Base-by-base conservation (phyloP, 2,329 filamentous ascomycete genomes). In the Epichloe amarillans region DNA sequence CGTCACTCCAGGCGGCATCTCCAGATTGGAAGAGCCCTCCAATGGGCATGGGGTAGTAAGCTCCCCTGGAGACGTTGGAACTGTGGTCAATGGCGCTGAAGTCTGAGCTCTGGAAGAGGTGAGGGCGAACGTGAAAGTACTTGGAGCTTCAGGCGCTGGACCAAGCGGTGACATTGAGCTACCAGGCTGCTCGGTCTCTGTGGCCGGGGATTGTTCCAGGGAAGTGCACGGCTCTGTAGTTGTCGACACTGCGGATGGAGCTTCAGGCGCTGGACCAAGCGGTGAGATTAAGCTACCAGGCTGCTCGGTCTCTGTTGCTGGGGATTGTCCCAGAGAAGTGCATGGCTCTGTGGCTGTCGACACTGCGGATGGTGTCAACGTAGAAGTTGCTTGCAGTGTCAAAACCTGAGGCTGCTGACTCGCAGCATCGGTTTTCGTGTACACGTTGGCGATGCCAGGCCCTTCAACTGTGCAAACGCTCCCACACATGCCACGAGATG, bases 401-500 rank as follows among this genome's bases (percentile, higher is more conserved):
- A 30, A 30, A 26, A 41, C 21, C n/a, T 46, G 43, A 35, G 56
- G 53, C 1, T 50, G 50, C 19, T 56, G 40, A 15, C 46, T 45
- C 12, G 50, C 52, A 11, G 51, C 42, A 8, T 56, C 49, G 17
- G 54, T 54, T 37, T 57, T 56, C 14, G 55, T 55, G 49, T 67
- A 69, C 26, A 68, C 55, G 44, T 65, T 68, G 37, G 63, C 66
- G 49, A 63, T 61, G 5, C 47, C 55, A 7, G 59, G 56, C 5
- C 54, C 54, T 10, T 62, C 57, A 3, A 58, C 47, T 11, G 58
- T 60, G 47, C 62, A 66, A 10, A 58, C 54, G 37, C 62, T 62
- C n/a, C 66, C 66, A 33, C 66, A 68, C 54, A 60, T 62, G 12
- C 64, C 64, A 15, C 60, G 53, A n/a, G 53, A 48, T 7, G 58